Base-by-base conservation (phyloP, 257 asterid genomes). In the Capsicum chinense region DNA sequence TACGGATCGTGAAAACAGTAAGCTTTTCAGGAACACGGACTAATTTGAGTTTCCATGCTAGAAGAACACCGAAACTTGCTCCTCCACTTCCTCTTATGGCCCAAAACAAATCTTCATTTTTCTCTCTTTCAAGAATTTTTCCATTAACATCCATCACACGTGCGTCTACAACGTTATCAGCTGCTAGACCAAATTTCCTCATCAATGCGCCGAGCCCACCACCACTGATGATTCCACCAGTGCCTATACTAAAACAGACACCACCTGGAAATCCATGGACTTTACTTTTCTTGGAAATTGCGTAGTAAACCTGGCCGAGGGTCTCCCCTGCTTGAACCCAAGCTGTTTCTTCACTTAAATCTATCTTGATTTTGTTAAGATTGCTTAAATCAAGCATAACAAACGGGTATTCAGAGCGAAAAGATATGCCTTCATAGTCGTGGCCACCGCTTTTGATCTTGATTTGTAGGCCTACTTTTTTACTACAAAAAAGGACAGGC, bases 241-340 rank as follows among this genome's bases (percentile, higher is more conserved):
- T 58, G 63, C 87, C 87, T 7, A 85, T 59, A 37, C 81, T 85
- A 2, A 79, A 67, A 63, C 81, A 80, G 3, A 80, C 59, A 2
- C 87, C 87, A 3, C 64, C 84, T 5, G 87, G 71, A 50, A 85
- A 80, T 33, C 64, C 87, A 48, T 26, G 87, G 4, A 48, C 79
- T 14, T 19, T 67, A 56, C 87, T 85, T n/a, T 42, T 39, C 3
- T 69, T 13, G 3, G 76, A 39, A 6, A 80, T 80, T 10, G 81
- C 33, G n/a, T 85, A 80, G 47, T 80, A 85, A 16, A 85, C 57
- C 4, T 85, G 76, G 6, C 87, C 84, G 7, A 85, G 42, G 0
- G 84, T 85, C 13, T 78, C 82, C 1, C 87, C 87, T 8, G 81
- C 15, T 26, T 85, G 82, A 57, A 80, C 87, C 87, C 87, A 85